Evolutionary conservation across 148 eudicot genomes (phyloP).

Genomic region (Cornus suecica): DNA sequence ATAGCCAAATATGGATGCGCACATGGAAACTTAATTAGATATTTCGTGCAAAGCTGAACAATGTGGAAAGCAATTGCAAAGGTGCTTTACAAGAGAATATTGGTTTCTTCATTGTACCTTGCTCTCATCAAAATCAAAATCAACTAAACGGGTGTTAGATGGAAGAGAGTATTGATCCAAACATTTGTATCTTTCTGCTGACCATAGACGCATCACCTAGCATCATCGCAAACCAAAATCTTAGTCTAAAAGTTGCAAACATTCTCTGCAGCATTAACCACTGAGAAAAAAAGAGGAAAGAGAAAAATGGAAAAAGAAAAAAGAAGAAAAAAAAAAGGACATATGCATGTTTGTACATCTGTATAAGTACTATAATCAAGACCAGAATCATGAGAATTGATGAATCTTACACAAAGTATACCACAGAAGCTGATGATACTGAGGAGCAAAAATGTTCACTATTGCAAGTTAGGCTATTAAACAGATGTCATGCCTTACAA

Average conservation of each 20-base stretch:
- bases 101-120: constrained; percentile 45
- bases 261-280: neutral
- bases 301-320: neutral
- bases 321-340: neutral
- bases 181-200: constrained; percentile 61
- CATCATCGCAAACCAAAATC: constrained; percentile 9
- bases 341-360: neutral
- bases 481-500: neutral
- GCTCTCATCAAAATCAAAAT: constrained; percentile 91
- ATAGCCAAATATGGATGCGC: neutral
- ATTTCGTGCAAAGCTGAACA: neutral
- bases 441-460: neutral
- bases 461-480: neutral
- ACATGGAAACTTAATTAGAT: neutral
- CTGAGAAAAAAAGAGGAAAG: too few relatives aligned
- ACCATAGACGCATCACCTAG: constrained; percentile 93
- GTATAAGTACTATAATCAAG: neutral
- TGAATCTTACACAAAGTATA: neutral
- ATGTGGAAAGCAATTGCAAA: neutral
- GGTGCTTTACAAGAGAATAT: neutral
- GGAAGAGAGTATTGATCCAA: constrained; percentile 71
- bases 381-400: neutral
- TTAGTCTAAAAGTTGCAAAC: neutral
- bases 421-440: neutral
- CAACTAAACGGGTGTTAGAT: constrained; percentile 50